Conservation (phyloP, 2,329 filamentous ascomycete species). For the Penicillium sp. region DNA sequence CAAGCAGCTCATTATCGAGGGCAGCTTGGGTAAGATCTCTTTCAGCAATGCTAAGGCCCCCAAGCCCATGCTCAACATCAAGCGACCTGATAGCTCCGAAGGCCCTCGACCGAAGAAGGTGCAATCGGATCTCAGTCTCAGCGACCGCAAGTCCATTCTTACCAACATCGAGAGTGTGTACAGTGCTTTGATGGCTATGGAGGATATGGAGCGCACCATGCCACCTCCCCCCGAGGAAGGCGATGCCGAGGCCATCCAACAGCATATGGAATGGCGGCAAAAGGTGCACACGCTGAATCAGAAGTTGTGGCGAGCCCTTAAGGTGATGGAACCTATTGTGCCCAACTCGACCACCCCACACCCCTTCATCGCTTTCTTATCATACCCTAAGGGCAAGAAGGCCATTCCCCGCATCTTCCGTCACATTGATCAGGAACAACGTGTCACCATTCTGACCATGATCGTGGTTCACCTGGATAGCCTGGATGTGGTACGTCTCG, state of each 20-base stretch:
- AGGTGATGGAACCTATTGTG: constrained; percentile 89
- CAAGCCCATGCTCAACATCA: constrained; percentile 92
- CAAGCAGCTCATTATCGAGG: constrained; percentile 93
- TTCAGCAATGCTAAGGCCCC: constrained; percentile 99
- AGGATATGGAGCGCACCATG: constrained; percentile 84
- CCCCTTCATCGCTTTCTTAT: constrained; percentile 94
- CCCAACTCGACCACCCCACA: constrained; percentile 69
- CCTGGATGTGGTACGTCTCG: constrained; percentile 83
- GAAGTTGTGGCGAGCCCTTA: constrained; percentile 81
- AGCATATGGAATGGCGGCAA: constrained; percentile 78
- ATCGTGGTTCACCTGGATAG: constrained; percentile 91
- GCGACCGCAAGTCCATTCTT: constrained; percentile 80
- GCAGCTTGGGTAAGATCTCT: constrained; percentile 94
- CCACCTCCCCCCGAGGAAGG: constrained; percentile 67
- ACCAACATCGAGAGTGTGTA: constrained; percentile 89
- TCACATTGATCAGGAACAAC: constrained; percentile 87
- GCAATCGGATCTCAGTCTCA: constrained; percentile 56
- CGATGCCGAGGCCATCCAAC: constrained; percentile 69
- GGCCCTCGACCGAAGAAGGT: constrained; percentile 54
- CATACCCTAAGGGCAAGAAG: constrained; percentile 94
- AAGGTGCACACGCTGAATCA: constrained; percentile 71
- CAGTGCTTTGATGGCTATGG: constrained; percentile 83
- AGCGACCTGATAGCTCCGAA: constrained; percentile 72
- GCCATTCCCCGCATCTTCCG: constrained; percentile 93
- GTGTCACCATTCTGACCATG: constrained; percentile 90